These are phyloP conservation scores for Agrocybe pediades DNA, from an alignment of 768 basidiomycete species.

Conservation along the genomic window DNA sequence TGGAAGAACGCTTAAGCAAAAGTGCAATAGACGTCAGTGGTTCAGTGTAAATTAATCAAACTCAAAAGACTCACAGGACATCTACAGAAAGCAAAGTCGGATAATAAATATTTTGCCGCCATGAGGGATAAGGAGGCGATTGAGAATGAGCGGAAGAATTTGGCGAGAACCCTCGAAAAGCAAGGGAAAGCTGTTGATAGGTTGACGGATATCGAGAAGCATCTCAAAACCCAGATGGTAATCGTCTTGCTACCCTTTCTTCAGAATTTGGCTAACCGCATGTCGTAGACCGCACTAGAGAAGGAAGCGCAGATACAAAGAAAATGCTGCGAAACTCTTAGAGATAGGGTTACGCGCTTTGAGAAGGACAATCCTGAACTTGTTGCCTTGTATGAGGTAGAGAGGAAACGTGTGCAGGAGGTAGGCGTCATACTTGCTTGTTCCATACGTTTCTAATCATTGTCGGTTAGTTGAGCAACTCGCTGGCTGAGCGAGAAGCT, in stretches of 20 bases:
- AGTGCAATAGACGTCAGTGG: conserved; percentile 65
- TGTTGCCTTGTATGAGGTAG: conserved; percentile 34
- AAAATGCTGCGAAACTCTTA: conserved; percentile 26
- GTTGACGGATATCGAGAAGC: conserved; percentile 63
- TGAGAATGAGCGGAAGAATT: conserved; percentile 72
- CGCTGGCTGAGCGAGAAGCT: conserved; percentile 36
- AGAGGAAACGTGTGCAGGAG: conserved; percentile 39
- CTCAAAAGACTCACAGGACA: background rate
- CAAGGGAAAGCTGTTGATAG: conserved; percentile 63
- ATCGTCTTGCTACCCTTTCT: background rate
- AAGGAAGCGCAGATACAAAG: conserved; percentile 41
- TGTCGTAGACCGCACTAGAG: conserved; percentile 33
- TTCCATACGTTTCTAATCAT: background rate
- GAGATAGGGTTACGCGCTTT: conserved; percentile 27
- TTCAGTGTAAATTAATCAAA: background rate
- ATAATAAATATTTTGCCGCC: conserved; percentile 90
- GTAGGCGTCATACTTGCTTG: conserved; percentile 27
- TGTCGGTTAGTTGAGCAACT: conserved; percentile 13
- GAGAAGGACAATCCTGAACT: conserved; percentile 44
- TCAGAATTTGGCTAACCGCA: background rate
- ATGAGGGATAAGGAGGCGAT: conserved; percentile 89
- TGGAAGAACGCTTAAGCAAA: conserved; percentile 76
- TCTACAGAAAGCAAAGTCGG: conserved; percentile 87
- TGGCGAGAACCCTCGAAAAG: conserved; percentile 50
- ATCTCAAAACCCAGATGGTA: conserved; percentile 60